Evolutionary conservation across 2,329 filamentous ascomycete genomes (phyloP), one percentile per base, ranked within the genome.

Genomic region (Xylariales sp.): DNA sequence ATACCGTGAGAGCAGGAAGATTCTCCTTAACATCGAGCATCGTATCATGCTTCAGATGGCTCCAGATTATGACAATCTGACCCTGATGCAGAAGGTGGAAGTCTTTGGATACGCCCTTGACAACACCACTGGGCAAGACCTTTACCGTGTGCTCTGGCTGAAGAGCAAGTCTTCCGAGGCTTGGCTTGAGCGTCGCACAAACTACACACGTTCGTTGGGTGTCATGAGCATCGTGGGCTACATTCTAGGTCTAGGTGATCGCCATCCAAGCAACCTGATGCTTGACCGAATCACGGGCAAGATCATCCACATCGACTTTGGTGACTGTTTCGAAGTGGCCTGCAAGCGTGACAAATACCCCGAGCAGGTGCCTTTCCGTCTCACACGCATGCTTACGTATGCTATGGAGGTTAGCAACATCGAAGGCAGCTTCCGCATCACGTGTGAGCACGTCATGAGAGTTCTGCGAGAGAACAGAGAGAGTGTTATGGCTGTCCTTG

Each of bases 141-240:
- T 99, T 18, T 99, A 98, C 64, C 87, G 93, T 25, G 91, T 99
- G 2, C 70, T 99, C 24, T 99, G 94, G 93, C 76, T 99, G 50
- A 98, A 98, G 78, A 95, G 88, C 57, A 96, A 96, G 72, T 95
- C 87, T 44, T 96, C 91, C 0, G 93, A 99, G 62, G 85, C 91
- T 2, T 99, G 93, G 93, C 81, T 99, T 23, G 93, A 97, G 62
- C 79, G 93, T 29, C 85, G 93, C 37, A 98, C 94, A n/a, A 98
- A 95, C 59, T 99, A 98, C 66, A 98, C 93, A 14, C 85, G 93
- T 41, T 97, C 91, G 2, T 74, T 98, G 2, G 93, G 88, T 51
- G 93, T 98, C 54, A 99, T 98, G 93, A 96, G 89, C n/a, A 98
- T 99, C 89, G 93, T 97, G n/a, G 93, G 93, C 46, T 99, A 99